Evolutionary conservation across 2,329 filamentous ascomycete species (phyloP).

Genomic region (Penicillium palitans): DNA sequence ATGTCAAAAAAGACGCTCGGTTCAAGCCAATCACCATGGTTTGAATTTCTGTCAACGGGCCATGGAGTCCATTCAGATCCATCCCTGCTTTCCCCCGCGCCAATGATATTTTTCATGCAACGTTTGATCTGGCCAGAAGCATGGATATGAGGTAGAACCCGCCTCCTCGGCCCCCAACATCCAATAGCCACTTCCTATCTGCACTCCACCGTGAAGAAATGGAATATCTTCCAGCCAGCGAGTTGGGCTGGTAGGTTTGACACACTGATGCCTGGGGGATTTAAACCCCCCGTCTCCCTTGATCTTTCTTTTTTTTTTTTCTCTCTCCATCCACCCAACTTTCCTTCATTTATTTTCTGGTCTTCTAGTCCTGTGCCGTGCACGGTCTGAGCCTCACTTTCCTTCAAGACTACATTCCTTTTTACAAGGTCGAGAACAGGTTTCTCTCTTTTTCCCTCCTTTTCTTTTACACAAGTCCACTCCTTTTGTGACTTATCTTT

Average conservation of each 20-base stretch:
- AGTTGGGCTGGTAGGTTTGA: conserved; percentile 9
- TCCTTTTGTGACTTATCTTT: conserved; percentile 8
- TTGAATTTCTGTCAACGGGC: conserved; percentile 12
- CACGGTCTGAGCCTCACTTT: conserved; percentile 32
- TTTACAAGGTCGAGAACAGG: conserved; percentile 23
- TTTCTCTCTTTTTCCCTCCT: conserved; percentile 25
- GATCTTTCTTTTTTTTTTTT: conserved; percentile 6
- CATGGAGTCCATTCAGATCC: conserved; percentile 2
- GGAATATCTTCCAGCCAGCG: conserved; percentile 6
- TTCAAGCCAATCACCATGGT: conserved; percentile 11
- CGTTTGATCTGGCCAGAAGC: not conserved
- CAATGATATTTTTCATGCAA: not conserved
- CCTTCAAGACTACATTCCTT: conserved; percentile 23
- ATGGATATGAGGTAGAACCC: conserved; percentile 5
- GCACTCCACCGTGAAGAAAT: conserved; percentile 10
- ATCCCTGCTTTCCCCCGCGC: conserved; percentile 8
- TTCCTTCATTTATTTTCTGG: conserved; percentile 17
- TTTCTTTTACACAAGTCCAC: conserved; percentile 11
- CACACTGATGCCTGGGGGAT: conserved; percentile 6
- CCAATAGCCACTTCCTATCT: conserved; percentile 1
- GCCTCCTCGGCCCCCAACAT: not conserved
- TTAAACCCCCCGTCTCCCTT: conserved; percentile 11
- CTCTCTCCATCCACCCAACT: conserved; percentile 8
- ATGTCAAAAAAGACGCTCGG: conserved; percentile 4
- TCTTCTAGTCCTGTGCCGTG: conserved; percentile 34